Conservation (phyloP, 352 stramenopile genomes). For the Peronospora destructor region DNA sequence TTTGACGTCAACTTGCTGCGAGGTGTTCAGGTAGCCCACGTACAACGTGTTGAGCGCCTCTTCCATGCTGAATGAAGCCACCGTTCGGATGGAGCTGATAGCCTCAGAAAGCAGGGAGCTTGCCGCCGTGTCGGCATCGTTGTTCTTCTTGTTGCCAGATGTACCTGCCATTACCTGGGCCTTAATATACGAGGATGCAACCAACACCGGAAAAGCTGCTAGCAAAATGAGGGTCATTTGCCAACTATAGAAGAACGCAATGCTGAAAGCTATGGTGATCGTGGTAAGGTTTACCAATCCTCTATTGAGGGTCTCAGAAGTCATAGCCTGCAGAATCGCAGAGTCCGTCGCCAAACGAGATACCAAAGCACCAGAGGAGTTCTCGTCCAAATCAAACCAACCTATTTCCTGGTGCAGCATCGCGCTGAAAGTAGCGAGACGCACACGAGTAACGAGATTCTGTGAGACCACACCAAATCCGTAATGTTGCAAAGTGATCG, state of each 20-base stretch:
- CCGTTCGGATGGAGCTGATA: conserved; percentile 44
- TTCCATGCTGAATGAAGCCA: conserved; percentile 58
- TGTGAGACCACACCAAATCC: conserved; percentile 53
- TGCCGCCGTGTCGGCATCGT: conserved; percentile 43
- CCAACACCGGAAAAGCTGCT: conserved; percentile 29
- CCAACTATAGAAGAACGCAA: conserved; percentile 56
- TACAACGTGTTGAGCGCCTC: conserved; percentile 29
- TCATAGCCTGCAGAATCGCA: conserved; percentile 68
- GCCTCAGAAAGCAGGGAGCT: conserved; percentile 37
- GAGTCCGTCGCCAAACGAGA: conserved; percentile 69
- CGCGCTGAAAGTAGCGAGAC: conserved; percentile 39
- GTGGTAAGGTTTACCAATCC: conserved; percentile 45
- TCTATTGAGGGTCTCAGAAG: conserved; percentile 57
- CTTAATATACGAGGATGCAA: conserved; percentile 24
- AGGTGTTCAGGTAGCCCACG: conserved; percentile 27
- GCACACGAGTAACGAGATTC: conserved; percentile 50
- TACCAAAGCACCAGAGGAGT: conserved; percentile 64
- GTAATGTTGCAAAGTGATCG: conserved; percentile 47
- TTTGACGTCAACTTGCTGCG: conserved; percentile 32
- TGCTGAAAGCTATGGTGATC: conserved; percentile 34
- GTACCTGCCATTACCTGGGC: conserved; percentile 29
- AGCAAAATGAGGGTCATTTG: conserved; percentile 49
- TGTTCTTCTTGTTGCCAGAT: conserved; percentile 39
- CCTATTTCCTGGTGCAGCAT: conserved; percentile 76
- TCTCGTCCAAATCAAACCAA: conserved; percentile 75